Evolutionary conservation across 441 rosid species (phyloP).

Genomic region (Pelargonium fulgidum): DNA sequence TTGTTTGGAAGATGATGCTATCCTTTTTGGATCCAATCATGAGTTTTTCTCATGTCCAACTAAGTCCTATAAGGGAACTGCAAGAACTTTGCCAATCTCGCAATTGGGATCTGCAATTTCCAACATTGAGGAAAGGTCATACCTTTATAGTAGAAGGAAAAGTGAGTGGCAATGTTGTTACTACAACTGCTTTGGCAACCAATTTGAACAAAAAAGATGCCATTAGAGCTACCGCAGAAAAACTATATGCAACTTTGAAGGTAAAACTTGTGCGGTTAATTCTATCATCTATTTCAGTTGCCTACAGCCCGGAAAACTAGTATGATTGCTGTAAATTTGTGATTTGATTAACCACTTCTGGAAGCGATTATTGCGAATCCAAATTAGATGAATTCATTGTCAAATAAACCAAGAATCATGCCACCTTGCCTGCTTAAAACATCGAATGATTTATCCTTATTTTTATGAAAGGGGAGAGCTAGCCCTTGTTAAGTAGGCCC

Average conservation of each 20-base stretch:
- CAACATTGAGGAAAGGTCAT: constrained; percentile 35
- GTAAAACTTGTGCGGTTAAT: constrained; percentile 31
- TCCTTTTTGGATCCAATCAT: constrained; percentile 57
- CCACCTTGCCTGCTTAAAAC: background rate
- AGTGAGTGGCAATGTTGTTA: constrained; percentile 36
- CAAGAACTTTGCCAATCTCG: constrained; percentile 66
- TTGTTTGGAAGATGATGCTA: constrained; percentile 67
- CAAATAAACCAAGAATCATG: background rate
- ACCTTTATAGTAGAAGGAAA: constrained; percentile 44
- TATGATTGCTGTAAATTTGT: constrained; percentile 7
- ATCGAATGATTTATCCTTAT: background rate
- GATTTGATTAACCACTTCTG: background rate
- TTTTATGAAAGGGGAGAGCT: background rate
- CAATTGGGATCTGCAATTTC: constrained; percentile 40
- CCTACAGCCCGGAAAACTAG: constrained; percentile 13
- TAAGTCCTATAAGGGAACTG: constrained; percentile 66
- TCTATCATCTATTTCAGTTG: constrained; percentile 11
- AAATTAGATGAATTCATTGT: background rate
- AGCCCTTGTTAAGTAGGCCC: too few relatives aligned
- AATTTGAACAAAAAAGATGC: constrained; percentile 61
- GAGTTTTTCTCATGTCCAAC: constrained; percentile 53
- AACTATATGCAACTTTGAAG: constrained; percentile 49
- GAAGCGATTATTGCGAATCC: background rate
- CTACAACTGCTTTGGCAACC: constrained; percentile 35
- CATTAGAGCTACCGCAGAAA: constrained; percentile 49